Percentiles rank a stretch among this genome's conserved stretches.
phyloP scores from a whole-genome alignment of 345 rosid genomes.

The Anastatica hierochuntica region DNA sequence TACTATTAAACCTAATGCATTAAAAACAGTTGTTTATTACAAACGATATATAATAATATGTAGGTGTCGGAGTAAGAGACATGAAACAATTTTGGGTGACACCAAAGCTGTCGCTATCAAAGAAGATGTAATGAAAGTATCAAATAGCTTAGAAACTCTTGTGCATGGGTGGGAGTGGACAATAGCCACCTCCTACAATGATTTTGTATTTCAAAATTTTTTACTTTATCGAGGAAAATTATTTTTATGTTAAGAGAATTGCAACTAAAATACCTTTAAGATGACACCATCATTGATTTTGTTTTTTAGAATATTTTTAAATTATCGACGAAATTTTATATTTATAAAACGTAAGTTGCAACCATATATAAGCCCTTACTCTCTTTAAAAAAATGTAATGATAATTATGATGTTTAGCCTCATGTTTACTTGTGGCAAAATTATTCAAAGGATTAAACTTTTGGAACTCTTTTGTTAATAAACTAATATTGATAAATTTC shows the following conservation, averaged over 20 bases:
- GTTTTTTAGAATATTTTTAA: neutral
- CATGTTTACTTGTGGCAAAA: neutral
- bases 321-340: neutral
- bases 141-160: slow-evolving; percentile 1
- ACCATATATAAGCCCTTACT: slow-evolving; percentile 9
- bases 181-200: slow-evolving; percentile 15
- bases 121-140: slow-evolving; percentile 11
- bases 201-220: slow-evolving; percentile 14
- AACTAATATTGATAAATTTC: neutral
- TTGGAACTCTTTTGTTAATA: neutral
- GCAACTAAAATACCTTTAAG: slow-evolving; percentile 20
- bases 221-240: slow-evolving; percentile 16
- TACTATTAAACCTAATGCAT: neutral
- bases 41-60: neutral
- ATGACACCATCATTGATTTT: slow-evolving; percentile 22
- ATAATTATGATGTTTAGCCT: slow-evolving; percentile 5
- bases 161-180: slow-evolving; percentile 15
- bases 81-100: slow-evolving; percentile 2
- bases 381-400: neutral
- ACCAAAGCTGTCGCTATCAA: slow-evolving; percentile 24
- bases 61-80: slow-evolving; percentile 15
- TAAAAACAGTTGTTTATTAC: neutral
- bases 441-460: neutral
- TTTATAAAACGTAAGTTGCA: neutral
- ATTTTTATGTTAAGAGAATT: slow-evolving; percentile 5